These are phyloP conservation scores for Buddleja alternifolia DNA, from an alignment of 257 asterid species.

Conservation along the genomic window DNA sequence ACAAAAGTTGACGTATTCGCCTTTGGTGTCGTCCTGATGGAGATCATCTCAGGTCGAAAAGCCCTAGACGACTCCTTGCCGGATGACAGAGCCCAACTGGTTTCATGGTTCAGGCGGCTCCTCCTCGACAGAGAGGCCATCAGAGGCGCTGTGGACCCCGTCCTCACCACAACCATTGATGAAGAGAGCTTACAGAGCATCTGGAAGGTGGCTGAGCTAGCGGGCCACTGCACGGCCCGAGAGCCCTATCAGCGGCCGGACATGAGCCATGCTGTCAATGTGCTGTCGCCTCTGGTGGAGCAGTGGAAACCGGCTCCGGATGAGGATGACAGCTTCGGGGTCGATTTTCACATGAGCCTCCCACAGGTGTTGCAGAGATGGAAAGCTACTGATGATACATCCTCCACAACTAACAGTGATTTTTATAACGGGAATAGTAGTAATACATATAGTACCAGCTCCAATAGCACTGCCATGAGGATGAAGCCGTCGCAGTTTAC, in stretches of 20 bases:
- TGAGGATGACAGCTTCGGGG: slow-evolving; percentile 40
- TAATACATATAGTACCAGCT: slow-evolving; percentile 25
- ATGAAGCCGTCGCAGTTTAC: background rate
- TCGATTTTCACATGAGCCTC: slow-evolving; percentile 54
- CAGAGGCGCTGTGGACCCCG: slow-evolving; percentile 49
- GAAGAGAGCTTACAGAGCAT: slow-evolving; percentile 57
- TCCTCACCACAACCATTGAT: slow-evolving; percentile 38
- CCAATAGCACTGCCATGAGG: slow-evolving; percentile 18
- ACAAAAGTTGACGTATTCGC: slow-evolving; percentile 82
- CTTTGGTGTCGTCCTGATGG: slow-evolving; percentile 90
- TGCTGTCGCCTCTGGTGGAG: slow-evolving; percentile 67
- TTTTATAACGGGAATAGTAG: slow-evolving; percentile 29
- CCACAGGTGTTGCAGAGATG: slow-evolving; percentile 70
- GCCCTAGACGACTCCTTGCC: slow-evolving; percentile 71
- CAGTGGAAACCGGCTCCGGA: slow-evolving; percentile 66
- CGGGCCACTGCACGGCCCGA: slow-evolving; percentile 78
- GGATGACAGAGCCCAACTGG: slow-evolving; percentile 65
- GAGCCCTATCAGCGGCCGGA: slow-evolving; percentile 75
- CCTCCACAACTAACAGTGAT: slow-evolving; percentile 37
- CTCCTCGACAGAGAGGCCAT: slow-evolving; percentile 50
- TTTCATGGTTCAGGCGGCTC: slow-evolving; percentile 67
- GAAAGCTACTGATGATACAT: slow-evolving; percentile 52
- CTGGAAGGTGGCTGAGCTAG: slow-evolving; percentile 64
- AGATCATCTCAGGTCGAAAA: slow-evolving; percentile 69
- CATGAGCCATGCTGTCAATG: slow-evolving; percentile 77